Percentiles rank a stretch among this genome's conserved stretches.
These are phyloP conservation scores for Euphorbia schlechtendalii DNA, from an alignment of 441 rosid genomes.

Conservation along the genomic window DNA sequence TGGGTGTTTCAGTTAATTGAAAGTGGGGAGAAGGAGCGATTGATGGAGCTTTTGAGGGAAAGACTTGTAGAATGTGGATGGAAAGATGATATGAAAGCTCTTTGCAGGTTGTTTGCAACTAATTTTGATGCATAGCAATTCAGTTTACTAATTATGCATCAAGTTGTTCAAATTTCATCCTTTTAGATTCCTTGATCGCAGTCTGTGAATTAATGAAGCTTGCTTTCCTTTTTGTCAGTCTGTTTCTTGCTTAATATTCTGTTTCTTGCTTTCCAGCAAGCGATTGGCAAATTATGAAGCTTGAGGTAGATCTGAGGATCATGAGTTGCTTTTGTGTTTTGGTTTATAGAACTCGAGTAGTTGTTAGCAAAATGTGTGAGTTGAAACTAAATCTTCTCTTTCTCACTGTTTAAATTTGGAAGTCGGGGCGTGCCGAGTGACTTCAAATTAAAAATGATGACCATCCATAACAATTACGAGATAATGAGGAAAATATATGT, in stretches of 20 bases:
- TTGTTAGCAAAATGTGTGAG: background rate
- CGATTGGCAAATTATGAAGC: too few species aligned
- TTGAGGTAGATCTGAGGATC: background rate
- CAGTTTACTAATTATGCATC: background rate
- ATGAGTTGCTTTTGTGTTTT: slow-evolving; percentile 1
- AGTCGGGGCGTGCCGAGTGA: too few species aligned
- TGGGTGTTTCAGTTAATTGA: slow-evolving; percentile 49
- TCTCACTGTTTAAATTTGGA: background rate
- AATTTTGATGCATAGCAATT: too few species aligned
- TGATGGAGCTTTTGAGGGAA: slow-evolving; percentile 81
- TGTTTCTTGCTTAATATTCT: too few species aligned
- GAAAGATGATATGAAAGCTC: slow-evolving; percentile 85
- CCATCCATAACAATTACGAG: too few species aligned
- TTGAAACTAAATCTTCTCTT: too few species aligned
- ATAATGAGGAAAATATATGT: too few species aligned
- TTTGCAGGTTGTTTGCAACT: slow-evolving; percentile 54
- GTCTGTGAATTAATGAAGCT: too few species aligned
- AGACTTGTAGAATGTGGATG: slow-evolving; percentile 83
- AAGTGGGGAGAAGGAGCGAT: slow-evolving; percentile 76
- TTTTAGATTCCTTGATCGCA: background rate
- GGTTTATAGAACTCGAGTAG: background rate
- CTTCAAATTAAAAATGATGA: too few species aligned
- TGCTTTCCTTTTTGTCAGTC: too few species aligned
- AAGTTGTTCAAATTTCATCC: background rate
- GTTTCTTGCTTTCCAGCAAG: too few species aligned